Evolutionary conservation across 352 stramenopile species (phyloP), one percentile per base, ranked within the genome.

Genomic region (Peronospora farinosa): DNA sequence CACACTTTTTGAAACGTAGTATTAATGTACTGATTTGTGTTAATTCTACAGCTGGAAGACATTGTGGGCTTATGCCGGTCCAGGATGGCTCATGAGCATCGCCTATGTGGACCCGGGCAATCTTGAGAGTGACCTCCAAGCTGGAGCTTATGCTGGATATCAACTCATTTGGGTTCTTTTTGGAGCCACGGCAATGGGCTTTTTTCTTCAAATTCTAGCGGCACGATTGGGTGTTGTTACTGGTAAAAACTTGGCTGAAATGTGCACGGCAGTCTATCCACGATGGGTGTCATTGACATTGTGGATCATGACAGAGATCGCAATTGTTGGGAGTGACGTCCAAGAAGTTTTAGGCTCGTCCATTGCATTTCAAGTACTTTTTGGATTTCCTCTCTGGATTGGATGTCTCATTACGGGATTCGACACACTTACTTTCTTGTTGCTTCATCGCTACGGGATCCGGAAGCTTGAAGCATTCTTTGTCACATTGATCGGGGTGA

Each of bases 51-150:
- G 74, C 40, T 91, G 82, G 82, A 30, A 61, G 38, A 87, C 78
- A 19, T 49, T 94, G 16, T 94, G 84, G 84, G 76, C 68, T 33
- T 94, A 92, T 46, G 74, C 84, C 2, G 84, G 84, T 8, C 82
- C 82, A 0, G 85, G 84, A 0, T 95, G 80, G 78, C 79, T 96
- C 67, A 95, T 97, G 82, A 96, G 82, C 60, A 96, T 98, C 40
- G 93, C 94, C 35, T 98, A 98, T 65, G 74, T 98, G 32, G 93
- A 98, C 52, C 95, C 93, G 0, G 95, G 93, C 8, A 98, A 98
- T 67, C 85, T 98, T 33, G 92, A 98, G 60, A 94, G 86, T 37
- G 93, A 98, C 59, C 78, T 98, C 23, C 93, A 98, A 55, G 86
- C 89, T 5, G 93, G 92, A 28, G 83, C 82, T 2, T 97, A 96